phyloP scores from a whole-genome alignment of 2,329 filamentous ascomycete genomes.

The Ambrosiella beaveri region DNA sequence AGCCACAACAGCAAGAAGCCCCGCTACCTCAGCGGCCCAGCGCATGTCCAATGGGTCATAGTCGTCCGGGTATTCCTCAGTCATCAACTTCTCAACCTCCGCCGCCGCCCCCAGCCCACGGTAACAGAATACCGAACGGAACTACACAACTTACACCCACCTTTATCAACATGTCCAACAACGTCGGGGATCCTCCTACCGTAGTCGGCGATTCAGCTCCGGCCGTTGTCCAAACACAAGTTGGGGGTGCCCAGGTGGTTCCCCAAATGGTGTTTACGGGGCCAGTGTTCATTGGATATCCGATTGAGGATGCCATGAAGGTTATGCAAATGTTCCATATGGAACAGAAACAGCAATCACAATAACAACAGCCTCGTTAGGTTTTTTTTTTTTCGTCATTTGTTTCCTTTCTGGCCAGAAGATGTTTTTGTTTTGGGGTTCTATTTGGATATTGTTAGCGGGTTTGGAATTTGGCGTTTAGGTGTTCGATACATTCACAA shows the following conservation, averaged over 20 bases:
- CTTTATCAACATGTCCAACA: constrained; percentile 31
- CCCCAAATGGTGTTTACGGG: constrained; percentile 79
- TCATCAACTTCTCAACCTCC: constrained; percentile 7
- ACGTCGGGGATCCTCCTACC: constrained; percentile 16
- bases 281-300: constrained; percentile 85
- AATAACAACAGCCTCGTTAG: not conserved
- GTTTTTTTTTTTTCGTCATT: constrained; percentile 2
- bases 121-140: constrained; percentile 4
- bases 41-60: not conserved
- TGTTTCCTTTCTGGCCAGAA: not conserved
- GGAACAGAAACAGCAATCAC: not conserved
- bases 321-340: constrained; percentile 46
- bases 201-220: not conserved
- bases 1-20: not conserved
- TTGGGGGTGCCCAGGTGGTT: not conserved
- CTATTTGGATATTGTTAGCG: not conserved
- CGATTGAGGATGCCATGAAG: constrained; percentile 61
- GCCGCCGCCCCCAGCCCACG: constrained; percentile 15
- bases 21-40: not conserved
- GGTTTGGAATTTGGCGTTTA: not conserved
- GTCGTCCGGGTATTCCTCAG: not conserved
- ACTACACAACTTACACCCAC: constrained; percentile 21
- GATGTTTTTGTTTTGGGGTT: not conserved
- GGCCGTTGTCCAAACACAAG: not conserved
- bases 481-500: not conserved